Evolutionary conservation across 768 basidiomycete genomes (phyloP).

Genomic region (Leucocoprinus sp.): DNA sequence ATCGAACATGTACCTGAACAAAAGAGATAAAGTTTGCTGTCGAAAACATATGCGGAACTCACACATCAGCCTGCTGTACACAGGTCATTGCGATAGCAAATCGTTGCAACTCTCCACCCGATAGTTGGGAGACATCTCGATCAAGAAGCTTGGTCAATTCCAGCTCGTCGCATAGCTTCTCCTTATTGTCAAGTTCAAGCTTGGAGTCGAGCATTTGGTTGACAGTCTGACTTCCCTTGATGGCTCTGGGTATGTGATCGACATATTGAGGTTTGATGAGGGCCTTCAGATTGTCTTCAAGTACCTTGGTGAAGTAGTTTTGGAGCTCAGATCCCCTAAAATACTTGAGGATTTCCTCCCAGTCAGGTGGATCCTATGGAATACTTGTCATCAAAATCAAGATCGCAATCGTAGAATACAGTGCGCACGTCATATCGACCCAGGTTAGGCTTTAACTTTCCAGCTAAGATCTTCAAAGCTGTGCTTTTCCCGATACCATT

Average conservation of each 20-base stretch:
- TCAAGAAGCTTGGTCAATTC: constrained; percentile 83
- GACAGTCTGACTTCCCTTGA: constrained; percentile 86
- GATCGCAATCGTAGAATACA: neutral
- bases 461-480: constrained; percentile 91
- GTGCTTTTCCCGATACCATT: constrained; percentile 99
- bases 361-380: constrained; percentile 88
- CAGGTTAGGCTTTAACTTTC: constrained; percentile 96
- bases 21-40: constrained; percentile 5
- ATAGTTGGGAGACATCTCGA: constrained; percentile 78
- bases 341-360: constrained; percentile 97
- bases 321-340: constrained; percentile 98
- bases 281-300: constrained; percentile 97
- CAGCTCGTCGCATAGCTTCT: constrained; percentile 75
- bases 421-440: constrained; percentile 85
- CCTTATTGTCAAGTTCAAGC: constrained; percentile 82
- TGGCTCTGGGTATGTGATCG: constrained; percentile 94
- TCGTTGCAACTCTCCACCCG: constrained; percentile 95
- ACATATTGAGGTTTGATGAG: constrained; percentile 99
- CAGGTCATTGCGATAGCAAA: constrained; percentile 98
- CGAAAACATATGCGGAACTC: constrained; percentile 23
- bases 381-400: constrained; percentile 6
- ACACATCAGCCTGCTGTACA: constrained; percentile 94
- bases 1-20: constrained; percentile 90
- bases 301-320: constrained; percentile 98
- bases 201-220: constrained; percentile 89